These are phyloP conservation scores for Lactarius quietus DNA, from an alignment of 768 basidiomycete genomes.

Conservation along the genomic window DNA sequence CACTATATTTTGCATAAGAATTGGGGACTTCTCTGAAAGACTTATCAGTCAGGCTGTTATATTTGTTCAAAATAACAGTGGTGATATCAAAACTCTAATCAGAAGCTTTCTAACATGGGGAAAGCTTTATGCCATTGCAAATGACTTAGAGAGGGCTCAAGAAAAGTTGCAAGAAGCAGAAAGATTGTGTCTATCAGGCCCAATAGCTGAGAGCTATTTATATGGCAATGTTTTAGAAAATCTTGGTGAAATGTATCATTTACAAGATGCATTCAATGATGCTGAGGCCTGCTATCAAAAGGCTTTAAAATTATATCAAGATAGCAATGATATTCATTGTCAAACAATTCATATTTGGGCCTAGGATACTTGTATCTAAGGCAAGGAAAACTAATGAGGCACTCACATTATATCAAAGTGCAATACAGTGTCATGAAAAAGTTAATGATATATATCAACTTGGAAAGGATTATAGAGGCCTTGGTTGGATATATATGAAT, in stretches of 20 bases:
- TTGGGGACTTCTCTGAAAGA: not conserved
- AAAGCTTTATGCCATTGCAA: not conserved
- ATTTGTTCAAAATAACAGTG: not conserved
- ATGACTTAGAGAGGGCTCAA: not conserved
- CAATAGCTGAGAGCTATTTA: not conserved
- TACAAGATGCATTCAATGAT: not conserved
- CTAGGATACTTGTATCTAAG: no score
- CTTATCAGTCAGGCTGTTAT: not conserved
- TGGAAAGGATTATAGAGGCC: not conserved
- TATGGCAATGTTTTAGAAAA: not conserved
- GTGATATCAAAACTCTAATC: not conserved
- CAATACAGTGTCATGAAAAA: not conserved
- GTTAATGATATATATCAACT: not conserved
- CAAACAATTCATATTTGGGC: not conserved
- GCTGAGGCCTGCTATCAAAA: not conserved
- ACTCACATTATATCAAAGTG: not conserved
- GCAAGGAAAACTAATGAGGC: no score
- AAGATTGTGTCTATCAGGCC: not conserved
- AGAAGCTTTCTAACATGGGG: not conserved
- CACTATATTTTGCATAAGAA: not conserved
- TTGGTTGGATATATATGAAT: not conserved
- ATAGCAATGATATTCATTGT: not conserved
- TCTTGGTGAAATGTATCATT: not conserved
- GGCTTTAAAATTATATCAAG: not conserved
- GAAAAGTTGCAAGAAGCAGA: not conserved